Conservation (phyloP, 192 early-diverging fungal species). For the Entophlyctis luteolus region DNA sequence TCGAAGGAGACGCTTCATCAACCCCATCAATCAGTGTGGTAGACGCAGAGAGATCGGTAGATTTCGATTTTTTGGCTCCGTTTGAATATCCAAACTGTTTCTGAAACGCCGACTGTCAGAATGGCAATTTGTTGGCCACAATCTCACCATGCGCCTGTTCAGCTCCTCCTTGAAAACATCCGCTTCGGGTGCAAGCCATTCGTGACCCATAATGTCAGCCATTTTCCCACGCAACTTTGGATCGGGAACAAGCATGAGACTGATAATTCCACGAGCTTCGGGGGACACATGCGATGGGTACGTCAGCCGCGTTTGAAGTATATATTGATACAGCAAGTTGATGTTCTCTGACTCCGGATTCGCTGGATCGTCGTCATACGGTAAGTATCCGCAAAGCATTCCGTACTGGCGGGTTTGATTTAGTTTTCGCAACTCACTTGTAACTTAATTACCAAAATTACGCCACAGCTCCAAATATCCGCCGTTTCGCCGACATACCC, state of each 20-base stretch:
- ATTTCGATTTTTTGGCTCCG: neutral
- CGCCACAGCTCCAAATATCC: slow-evolving; percentile 95
- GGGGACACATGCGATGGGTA: slow-evolving; percentile 49
- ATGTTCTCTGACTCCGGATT: slow-evolving; percentile 60
- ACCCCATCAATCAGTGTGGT: neutral
- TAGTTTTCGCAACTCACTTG: too few species aligned
- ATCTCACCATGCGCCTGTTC: neutral
- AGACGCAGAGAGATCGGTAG: neutral
- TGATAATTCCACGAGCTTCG: slow-evolving; percentile 43
- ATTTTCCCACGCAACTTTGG: slow-evolving; percentile 48
- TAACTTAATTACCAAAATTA: slow-evolving; percentile 63
- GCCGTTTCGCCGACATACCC: slow-evolving; percentile 86
- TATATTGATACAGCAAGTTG: slow-evolving; percentile 61
- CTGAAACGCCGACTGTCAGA: neutral
- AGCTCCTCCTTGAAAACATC: slow-evolving; percentile 35
- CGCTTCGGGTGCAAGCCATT: slow-evolving; percentile 35
- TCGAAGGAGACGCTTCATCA: too few species aligned
- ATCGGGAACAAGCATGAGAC: slow-evolving; percentile 53
- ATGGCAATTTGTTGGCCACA: too few species aligned
- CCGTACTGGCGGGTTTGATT: slow-evolving; percentile 47
- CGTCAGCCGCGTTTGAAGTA: slow-evolving; percentile 52
- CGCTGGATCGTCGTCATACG: slow-evolving; percentile 59
- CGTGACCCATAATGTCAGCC: slow-evolving; percentile 36
- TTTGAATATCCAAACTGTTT: slow-evolving; percentile 1
- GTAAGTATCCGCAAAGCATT: slow-evolving; percentile 61